Conservation (phyloP, 805 yeast species). For the Kregervanrija pseudodelftensis region DNA sequence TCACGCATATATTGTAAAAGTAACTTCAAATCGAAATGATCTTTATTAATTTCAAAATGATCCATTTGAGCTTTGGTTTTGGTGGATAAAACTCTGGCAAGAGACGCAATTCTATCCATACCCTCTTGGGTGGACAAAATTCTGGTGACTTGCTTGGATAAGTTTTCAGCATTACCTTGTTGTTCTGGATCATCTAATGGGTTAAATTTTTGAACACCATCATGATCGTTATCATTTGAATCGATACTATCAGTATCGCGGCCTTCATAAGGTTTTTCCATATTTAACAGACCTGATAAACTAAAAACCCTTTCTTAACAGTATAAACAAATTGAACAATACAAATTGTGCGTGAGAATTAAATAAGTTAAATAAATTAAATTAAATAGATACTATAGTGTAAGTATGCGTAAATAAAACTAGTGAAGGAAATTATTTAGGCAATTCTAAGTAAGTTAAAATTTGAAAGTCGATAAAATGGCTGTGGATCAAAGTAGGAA, state of each 20-base stretch:
- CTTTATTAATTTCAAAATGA: constrained; percentile 22
- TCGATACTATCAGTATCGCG: constrained; percentile 17
- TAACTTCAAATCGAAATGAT: constrained; percentile 34
- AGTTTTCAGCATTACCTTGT: constrained; percentile 14
- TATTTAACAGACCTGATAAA: background rate
- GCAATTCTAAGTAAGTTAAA: too few relatives aligned
- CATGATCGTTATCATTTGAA: constrained; percentile 10
- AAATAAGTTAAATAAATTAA: too few relatives aligned
- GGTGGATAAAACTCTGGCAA: constrained; percentile 42
- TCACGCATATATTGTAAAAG: constrained; percentile 32
- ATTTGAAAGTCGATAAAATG: too few relatives aligned
- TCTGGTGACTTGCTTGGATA: constrained; percentile 17
- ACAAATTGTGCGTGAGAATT: too few relatives aligned
- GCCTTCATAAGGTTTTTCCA: constrained; percentile 9
- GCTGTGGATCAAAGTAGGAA: too few relatives aligned
- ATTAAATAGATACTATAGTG: too few relatives aligned
- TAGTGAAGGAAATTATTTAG: too few relatives aligned
- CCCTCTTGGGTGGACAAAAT: constrained; percentile 18
- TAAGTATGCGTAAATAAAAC: too few relatives aligned
- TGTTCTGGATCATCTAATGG: constrained; percentile 18
- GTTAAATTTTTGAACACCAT: constrained; percentile 15
- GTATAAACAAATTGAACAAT: too few relatives aligned
- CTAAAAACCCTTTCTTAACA: too few relatives aligned
- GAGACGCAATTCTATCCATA: constrained; percentile 33
- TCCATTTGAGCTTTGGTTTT: constrained; percentile 32